Evolutionary conservation across 208 protist genomes (phyloP).

Genomic region (Leishmania tropica): DNA sequence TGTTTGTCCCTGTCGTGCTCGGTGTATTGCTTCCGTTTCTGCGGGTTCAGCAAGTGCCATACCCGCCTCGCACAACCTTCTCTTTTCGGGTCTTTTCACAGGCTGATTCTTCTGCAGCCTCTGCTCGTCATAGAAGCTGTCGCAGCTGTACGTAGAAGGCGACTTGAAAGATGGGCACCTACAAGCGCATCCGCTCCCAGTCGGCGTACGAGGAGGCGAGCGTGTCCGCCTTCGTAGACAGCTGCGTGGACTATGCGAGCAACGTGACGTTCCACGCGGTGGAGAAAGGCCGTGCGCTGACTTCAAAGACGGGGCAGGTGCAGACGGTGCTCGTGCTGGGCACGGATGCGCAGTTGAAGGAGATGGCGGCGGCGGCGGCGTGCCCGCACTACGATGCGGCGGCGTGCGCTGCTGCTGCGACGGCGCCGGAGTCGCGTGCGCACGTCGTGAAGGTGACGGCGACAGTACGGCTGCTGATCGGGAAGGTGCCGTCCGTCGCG

Average conservation of each 20-base stretch:
- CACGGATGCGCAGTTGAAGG: constrained; percentile 31
- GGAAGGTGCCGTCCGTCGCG: constrained; percentile 40
- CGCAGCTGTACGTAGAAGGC: neutral
- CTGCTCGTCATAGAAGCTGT: neutral
- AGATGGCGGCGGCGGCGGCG: constrained; percentile 3
- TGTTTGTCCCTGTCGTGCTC: neutral
- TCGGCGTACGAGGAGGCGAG: constrained; percentile 60
- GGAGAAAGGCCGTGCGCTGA: constrained; percentile 9
- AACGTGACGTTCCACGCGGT: constrained; percentile 66
- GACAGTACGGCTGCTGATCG: constrained; percentile 44
- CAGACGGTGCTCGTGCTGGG: constrained; percentile 64
- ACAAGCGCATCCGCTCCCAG: constrained; percentile 59
- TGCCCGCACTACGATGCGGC: constrained; percentile 17
- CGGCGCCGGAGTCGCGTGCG: constrained; percentile 15
- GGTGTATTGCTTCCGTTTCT: neutral
- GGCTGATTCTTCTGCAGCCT: neutral
- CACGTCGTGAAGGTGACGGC: constrained; percentile 31
- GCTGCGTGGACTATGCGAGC: constrained; percentile 54
- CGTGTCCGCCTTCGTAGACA: constrained; percentile 58
- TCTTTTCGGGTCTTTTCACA: neutral
- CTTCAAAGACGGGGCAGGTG: neutral
- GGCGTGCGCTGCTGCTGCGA: constrained; percentile 10
- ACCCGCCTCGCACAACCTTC: neutral
- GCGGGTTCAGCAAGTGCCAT: neutral
- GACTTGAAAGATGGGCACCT: constrained; percentile 10